Conservation (phyloP, 2,329 filamentous ascomycete genomes). For the Pseudogymnoascus sp. region DNA sequence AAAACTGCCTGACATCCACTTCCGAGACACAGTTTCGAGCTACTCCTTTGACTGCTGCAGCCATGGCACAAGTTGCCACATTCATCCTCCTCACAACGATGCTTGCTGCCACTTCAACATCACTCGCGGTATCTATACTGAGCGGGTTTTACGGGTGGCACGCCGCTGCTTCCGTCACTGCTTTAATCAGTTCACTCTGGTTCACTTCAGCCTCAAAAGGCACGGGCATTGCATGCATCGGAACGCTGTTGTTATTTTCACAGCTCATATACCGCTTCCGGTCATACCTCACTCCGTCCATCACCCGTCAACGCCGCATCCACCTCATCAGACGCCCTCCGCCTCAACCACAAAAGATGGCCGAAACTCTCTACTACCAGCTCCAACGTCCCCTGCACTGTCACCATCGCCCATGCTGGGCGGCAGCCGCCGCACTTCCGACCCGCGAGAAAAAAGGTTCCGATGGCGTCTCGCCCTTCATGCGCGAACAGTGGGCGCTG, state of each 20-base stretch:
- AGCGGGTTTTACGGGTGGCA: background rate
- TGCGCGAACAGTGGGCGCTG: background rate
- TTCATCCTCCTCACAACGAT: background rate
- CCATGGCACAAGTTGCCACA: background rate
- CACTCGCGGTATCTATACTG: background rate
- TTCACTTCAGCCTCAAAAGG: background rate
- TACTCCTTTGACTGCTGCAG: background rate
- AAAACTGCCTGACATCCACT: background rate
- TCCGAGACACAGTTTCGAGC: background rate
- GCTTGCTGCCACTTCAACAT: background rate
- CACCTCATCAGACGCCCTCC: background rate
- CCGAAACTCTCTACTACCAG: background rate
- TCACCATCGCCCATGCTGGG: background rate
- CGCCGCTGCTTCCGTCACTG: background rate
- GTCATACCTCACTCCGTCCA: background rate
- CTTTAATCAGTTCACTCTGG: background rate
- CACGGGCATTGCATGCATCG: background rate
- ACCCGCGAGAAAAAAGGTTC: background rate
- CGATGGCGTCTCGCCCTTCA: background rate
- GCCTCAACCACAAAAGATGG: background rate
- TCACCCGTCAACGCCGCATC: background rate
- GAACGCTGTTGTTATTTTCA: background rate
- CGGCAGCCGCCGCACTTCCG: background rate
- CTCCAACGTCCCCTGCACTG: background rate
- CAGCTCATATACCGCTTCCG: background rate